A percentile compares a stretch with the other conserved stretches of the same genome.
Evolutionary conservation across 2,329 filamentous ascomycete species (phyloP).

Genomic region (Laburnicola sp.): DNA sequence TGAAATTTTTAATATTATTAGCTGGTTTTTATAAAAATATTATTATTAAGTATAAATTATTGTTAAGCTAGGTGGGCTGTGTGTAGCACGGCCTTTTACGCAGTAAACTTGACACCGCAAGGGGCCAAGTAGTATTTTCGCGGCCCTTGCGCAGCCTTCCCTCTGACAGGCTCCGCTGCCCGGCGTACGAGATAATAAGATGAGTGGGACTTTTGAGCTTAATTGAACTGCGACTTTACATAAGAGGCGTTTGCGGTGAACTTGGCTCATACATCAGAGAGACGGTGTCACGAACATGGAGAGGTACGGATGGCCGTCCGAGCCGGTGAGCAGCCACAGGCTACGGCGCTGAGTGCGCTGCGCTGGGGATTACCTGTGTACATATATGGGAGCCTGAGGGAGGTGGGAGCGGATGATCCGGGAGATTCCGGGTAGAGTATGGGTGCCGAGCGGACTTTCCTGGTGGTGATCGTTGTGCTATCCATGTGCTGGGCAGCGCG

Average conservation of each 20-base stretch:
- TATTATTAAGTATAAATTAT: no score
- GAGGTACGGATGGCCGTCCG: neutral
- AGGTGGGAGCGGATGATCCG: neutral
- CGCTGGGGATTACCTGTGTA: no score
- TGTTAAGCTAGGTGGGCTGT: no score
- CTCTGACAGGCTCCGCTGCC: conserved; percentile 3
- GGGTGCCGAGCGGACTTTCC: neutral
- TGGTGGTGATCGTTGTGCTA: neutral
- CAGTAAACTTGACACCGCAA: no score
- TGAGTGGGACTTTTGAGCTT: conserved; percentile 40
- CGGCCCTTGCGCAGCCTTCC: conserved; percentile 2
- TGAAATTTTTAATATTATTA: no score
- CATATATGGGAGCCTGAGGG: neutral
- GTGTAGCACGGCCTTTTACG: no score
- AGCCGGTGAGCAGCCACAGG: conserved; percentile 3
- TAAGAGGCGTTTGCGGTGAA: neutral
- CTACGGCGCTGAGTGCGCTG: no score
- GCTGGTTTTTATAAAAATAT: no score
- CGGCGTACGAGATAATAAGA: conserved; percentile 11
- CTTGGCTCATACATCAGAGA: neutral
- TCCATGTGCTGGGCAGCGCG: neutral
- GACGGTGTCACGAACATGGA: neutral
- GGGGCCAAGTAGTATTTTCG: no score
- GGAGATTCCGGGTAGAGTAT: neutral
- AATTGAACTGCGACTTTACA: conserved; percentile 28